Evolutionary conservation across 78 protist genomes (phyloP).

Genomic region (Bigelowiella natans): DNA sequence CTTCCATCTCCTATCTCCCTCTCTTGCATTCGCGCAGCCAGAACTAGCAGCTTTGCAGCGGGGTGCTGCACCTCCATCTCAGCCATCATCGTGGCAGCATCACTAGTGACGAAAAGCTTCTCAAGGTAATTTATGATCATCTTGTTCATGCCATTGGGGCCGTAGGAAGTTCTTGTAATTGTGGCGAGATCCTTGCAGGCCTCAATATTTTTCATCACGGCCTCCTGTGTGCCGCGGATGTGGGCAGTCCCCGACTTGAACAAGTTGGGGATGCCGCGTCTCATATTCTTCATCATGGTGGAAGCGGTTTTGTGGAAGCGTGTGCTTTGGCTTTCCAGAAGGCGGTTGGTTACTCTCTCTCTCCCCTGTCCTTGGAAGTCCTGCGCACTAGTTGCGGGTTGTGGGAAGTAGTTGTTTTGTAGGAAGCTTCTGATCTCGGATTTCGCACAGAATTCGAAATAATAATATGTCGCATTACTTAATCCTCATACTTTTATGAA

Average conservation of each 20-base stretch:
- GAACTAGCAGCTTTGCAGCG: constrained; percentile 92
- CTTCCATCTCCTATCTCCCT: constrained; percentile 97
- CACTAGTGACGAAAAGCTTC: constrained; percentile 94
- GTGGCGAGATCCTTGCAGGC: constrained; percentile 83
- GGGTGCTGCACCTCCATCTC: constrained; percentile 84
- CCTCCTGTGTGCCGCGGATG: constrained; percentile 73
- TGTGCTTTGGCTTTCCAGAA: no score
- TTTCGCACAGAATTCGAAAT: no score
- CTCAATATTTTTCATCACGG: constrained; percentile 78
- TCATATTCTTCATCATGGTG: no score
- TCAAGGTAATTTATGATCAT: constrained; percentile 92
- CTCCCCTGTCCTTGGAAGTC: no score
- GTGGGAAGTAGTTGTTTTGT: no score
- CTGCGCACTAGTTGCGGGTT: no score
- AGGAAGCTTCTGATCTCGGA: no score
- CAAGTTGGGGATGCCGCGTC: constrained; percentile 25
- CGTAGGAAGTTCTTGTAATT: constrained; percentile 82
- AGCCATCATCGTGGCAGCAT: constrained; percentile 91
- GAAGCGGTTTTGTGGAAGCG: no score
- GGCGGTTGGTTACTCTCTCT: no score
- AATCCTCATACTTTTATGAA: no score
- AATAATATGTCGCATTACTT: no score
- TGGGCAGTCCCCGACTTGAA: constrained; percentile 49
- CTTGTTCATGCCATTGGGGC: constrained; percentile 98
- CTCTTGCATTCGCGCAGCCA: constrained; percentile 85